phyloP scores from a whole-genome alignment of 2,329 filamentous ascomycete species.

The Nemania sp. region DNA sequence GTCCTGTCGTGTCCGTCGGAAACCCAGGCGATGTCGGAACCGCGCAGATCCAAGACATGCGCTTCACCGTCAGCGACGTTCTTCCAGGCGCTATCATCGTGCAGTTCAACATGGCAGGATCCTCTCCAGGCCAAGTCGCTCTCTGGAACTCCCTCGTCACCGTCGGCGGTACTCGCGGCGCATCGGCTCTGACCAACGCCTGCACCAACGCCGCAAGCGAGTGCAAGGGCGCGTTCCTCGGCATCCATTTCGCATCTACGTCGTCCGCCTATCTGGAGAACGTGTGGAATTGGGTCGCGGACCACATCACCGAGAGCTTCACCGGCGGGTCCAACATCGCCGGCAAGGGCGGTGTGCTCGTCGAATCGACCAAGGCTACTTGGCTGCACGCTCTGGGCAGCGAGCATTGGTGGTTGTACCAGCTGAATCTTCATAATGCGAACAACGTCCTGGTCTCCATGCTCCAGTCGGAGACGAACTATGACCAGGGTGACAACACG shows the following conservation, averaged over 20 bases:
- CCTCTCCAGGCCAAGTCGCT: constrained; percentile 38
- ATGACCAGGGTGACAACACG: constrained; percentile 47
- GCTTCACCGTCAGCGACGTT: constrained; percentile 64
- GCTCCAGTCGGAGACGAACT: constrained; percentile 60
- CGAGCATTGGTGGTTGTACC: constrained; percentile 63
- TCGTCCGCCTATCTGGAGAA: constrained; percentile 59
- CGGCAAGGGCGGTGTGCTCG: constrained; percentile 51
- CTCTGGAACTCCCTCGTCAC: constrained; percentile 45
- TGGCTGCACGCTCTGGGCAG: constrained; percentile 57
- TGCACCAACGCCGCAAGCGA: constrained; percentile 41
- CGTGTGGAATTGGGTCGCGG: constrained; percentile 56
- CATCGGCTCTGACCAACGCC: constrained; percentile 32
- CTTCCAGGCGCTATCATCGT: constrained; percentile 64
- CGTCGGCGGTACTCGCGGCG: constrained; percentile 43
- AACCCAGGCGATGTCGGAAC: constrained; percentile 59
- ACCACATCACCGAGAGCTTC: constrained; percentile 54
- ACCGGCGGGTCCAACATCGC: constrained; percentile 51
- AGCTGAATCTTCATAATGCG: constrained; percentile 56
- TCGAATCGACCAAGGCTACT: constrained; percentile 50
- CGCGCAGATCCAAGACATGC: constrained; percentile 67
- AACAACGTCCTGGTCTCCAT: constrained; percentile 54
- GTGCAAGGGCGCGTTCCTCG: constrained; percentile 50
- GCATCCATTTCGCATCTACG: constrained; percentile 51
- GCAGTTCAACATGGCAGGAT: constrained; percentile 44
- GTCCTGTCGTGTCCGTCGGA: constrained; percentile 62